Evolutionary conservation across 2,329 filamentous ascomycete species (phyloP), one percentile per base, ranked within the genome.

Genomic region (Xylaria sp.): DNA sequence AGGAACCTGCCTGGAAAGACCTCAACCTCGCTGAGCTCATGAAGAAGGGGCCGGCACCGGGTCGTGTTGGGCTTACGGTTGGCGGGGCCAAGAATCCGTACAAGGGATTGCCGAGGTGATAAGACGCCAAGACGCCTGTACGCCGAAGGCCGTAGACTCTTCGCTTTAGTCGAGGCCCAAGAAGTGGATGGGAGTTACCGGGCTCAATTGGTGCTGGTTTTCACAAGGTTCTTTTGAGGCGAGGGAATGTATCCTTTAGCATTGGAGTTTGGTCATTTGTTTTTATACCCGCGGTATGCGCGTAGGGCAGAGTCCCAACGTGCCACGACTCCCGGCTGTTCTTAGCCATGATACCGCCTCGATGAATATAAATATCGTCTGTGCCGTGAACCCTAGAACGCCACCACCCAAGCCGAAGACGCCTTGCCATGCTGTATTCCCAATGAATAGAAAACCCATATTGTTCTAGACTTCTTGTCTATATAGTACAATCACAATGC

Each of bases 1-100:
- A 85, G 73, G 91, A 94, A 79, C 85, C 90, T 1, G 89, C 89
- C 7, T 96, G 92, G 92, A 90, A 90, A 76, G 92, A 96, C 75
- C 80, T 95, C 6, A 91, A 92, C 0, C 81, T 96, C n/a, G 84
- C 84, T 5, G 87, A 89, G 65, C 81, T 96, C 74, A 89, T 94
- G 87, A 85, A 82, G 44, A 85, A 86, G 67, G 91, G 0, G 87
- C 90, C 3, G 61, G 49, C 58, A 25, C 49, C 59, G 69, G 66
- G 47, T 33, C 73, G 65, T 57, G 68, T 66, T 17, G 73, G 69
- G 11, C 74, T 71, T 11, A 51, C 58, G 13, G 59, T 13, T 47
- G 61, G 54, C 54, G 58, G 42, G 17, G 61, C 47, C 9, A 66
- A 58, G 61, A 65, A 51, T 61, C 44, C 60, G 62, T 72, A 76